These are phyloP conservation scores for Golubevia pallescens DNA, from an alignment of 1,284 basidiomycete genomes.

Conservation along the genomic window DNA sequence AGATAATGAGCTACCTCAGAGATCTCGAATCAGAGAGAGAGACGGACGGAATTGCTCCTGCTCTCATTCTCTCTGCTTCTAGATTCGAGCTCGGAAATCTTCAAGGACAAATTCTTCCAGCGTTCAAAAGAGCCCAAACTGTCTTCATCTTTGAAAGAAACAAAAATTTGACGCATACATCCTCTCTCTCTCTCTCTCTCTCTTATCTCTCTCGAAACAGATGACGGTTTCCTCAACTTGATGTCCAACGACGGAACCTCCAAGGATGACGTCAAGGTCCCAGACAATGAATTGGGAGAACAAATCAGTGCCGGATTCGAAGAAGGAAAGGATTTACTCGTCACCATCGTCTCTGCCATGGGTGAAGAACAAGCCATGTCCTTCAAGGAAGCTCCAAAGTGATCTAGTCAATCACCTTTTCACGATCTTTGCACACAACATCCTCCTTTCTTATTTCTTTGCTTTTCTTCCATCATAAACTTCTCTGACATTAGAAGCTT, in stretches of 20 bases:
- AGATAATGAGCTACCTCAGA: too few species aligned
- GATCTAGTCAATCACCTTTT: background rate
- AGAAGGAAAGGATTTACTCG: slow-evolving; percentile 82
- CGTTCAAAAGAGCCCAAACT: too few species aligned
- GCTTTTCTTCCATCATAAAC: background rate
- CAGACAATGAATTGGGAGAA: slow-evolving; percentile 82
- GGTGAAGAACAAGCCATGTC: slow-evolving; percentile 88
- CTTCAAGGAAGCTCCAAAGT: slow-evolving; percentile 76
- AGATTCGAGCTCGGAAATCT: too few species aligned
- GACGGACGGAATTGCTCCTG: too few species aligned
- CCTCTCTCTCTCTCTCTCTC: background rate
- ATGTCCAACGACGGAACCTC: slow-evolving; percentile 81
- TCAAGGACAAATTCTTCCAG: too few species aligned
- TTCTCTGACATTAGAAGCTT: background rate
- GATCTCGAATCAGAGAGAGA: too few species aligned
- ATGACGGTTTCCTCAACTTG: slow-evolving; percentile 84
- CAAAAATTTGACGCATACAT: slow-evolving; percentile 67
- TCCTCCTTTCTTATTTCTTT: background rate
- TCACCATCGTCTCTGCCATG: slow-evolving; percentile 92
- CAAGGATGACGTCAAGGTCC: slow-evolving; percentile 96
- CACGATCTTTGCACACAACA: background rate
- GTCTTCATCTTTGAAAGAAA: slow-evolving; percentile 76
- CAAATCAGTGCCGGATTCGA: slow-evolving; percentile 80
- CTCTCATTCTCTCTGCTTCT: too few species aligned
- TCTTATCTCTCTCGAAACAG: slow-evolving; percentile 6